Base-by-base conservation (phyloP, 1,284 basidiomycete species). In the Marasmius fiardii region DNA sequence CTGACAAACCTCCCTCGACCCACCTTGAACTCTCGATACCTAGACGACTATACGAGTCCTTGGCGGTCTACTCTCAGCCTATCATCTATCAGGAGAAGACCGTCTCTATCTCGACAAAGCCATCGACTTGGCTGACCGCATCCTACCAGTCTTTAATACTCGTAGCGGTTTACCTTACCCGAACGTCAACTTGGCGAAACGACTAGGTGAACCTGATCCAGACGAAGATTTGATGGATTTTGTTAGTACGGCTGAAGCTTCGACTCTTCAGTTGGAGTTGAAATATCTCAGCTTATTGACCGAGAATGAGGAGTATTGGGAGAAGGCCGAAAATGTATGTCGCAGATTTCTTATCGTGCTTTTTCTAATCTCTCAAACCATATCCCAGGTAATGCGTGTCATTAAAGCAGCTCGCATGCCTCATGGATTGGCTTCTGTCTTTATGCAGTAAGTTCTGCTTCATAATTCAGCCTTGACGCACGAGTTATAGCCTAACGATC, bases 221-320 rank as follows among this genome's bases (percentile, higher is more conserved):
- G 87, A 93, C 60, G 62, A 59, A 1, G 85, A 88, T 64, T 88
- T 88, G 63, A 72, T 78, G 7, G 84, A 83, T 10, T 71, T 89
- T 16, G 82, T 89, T 52, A 92, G 89, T 64, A 87, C 93, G 1
- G 93, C 95, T 0, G 94, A 96, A 69, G 88, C 86, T 7, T 80
- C 88, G 1, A 94, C 90, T 0, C 71, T 94, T 24, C 93, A 95
- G 69, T 81, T 97, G 23, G 95, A 96, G 71, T 87, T 98, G 70
- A 88, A 90, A 63, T 96, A 97, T 67, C 78, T 98, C n/a, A 85
- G 85, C 41, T 73, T 89, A 59, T 69, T 96, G 50, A 94, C 90
- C 0, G 88, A 83, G 4, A 83, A 96, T 54, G 78, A 81, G 10
- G 72, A 74, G 2, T 98, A 92, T 67, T 97, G 94, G 94, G 75